Evolutionary conservation across 1,284 basidiomycete species (phyloP).

Genomic region (Leccinum griseonigrum): DNA sequence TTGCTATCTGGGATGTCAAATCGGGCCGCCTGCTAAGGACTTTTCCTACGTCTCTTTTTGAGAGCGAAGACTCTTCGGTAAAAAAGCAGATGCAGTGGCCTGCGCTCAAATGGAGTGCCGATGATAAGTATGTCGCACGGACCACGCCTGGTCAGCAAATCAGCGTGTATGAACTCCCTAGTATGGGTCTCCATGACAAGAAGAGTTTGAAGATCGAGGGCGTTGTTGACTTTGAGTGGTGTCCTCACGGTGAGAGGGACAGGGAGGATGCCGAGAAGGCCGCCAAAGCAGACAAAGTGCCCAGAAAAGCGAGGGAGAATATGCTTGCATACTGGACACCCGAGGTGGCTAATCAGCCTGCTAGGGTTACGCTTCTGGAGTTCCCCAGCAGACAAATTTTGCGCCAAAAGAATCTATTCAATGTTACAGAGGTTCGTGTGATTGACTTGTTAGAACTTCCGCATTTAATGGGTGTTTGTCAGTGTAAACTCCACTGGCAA

Average conservation of each 20-base stretch:
- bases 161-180: constrained; percentile 93
- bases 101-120: constrained; percentile 95
- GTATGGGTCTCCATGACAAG: constrained; percentile 94
- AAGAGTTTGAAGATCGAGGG: constrained; percentile 99
- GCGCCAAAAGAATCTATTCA: constrained; percentile 97
- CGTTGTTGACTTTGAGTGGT: constrained; percentile 99
- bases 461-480: constrained; percentile 6
- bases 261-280: constrained; percentile 70
- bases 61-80: constrained; percentile 53
- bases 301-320: constrained; percentile 79
- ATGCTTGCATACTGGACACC: constrained; percentile 98
- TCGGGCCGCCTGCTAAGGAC: constrained; percentile 91
- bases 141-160: constrained; percentile 90
- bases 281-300: constrained; percentile 44
- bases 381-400: constrained; percentile 86
- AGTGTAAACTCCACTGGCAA: constrained; percentile 99
- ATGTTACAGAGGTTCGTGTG: constrained; percentile 86
- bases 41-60: constrained; percentile 70
- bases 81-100: constrained; percentile 94
- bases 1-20: constrained; percentile 98
- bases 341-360: constrained; percentile 95
- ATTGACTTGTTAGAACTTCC: background rate
- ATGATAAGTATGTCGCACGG: constrained; percentile 91
- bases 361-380: constrained; percentile 89
- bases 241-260: constrained; percentile 90